phyloP scores from a whole-genome alignment of 768 basidiomycete genomes.

The Panaeolus cyanescens region DNA sequence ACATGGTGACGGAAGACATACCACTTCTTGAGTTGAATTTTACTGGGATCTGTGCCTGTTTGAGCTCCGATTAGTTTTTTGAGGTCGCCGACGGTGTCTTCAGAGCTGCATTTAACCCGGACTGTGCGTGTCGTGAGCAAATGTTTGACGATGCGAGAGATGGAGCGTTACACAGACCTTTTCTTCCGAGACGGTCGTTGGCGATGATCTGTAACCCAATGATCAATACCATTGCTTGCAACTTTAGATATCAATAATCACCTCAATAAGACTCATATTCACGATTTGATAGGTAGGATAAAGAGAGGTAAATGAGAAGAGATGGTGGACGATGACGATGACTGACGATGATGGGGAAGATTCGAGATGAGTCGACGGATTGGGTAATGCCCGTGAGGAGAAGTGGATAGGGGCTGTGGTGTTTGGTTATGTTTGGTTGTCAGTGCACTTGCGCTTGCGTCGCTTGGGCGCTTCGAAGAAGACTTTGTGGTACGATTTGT shows the following conservation, averaged over 20 bases:
- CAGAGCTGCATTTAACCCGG: slow-evolving; percentile 91
- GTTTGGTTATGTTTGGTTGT: background rate
- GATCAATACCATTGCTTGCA: no score
- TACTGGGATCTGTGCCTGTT: slow-evolving; percentile 81
- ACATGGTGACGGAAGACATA: slow-evolving; percentile 33
- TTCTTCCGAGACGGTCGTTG: slow-evolving; percentile 92
- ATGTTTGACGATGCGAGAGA: background rate
- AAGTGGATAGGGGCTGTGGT: background rate
- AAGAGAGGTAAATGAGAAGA: background rate
- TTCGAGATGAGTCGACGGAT: background rate
- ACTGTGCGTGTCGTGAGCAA: slow-evolving; percentile 45
- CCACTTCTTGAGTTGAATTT: slow-evolving; percentile 98
- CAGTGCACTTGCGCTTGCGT: no score
- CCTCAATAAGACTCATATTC: background rate
- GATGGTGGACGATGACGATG: background rate
- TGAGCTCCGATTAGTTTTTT: slow-evolving; percentile 98
- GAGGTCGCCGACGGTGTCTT: slow-evolving; percentile 96
- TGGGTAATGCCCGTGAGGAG: no score
- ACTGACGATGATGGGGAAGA: background rate
- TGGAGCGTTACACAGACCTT: slow-evolving; percentile 56
- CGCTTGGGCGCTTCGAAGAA: no score
- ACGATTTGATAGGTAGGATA: background rate
- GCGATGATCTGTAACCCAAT: slow-evolving; percentile 81
- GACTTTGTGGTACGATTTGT: no score
- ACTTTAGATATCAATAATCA: no score